Evolutionary conservation across 2,329 filamentous ascomycete genomes (phyloP).

Genomic region (Cylindrodendrum hubeiense): DNA sequence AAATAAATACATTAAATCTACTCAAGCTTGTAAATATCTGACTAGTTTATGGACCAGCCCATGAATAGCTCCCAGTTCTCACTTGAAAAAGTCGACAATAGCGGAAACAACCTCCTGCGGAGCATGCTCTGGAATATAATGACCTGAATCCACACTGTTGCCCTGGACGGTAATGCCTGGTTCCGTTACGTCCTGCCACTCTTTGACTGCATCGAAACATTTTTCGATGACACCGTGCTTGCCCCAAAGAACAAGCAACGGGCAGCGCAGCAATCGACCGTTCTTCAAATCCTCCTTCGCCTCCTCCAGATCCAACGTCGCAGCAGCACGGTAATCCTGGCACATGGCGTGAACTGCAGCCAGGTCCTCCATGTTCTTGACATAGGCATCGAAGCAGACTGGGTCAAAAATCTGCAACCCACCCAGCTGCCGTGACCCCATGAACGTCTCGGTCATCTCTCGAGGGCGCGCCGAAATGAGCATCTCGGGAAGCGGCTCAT

Average conservation of each 20-base stretch:
- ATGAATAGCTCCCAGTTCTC: not conserved
- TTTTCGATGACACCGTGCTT: constrained; percentile 61
- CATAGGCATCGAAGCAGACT: constrained; percentile 56
- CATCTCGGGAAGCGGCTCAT: constrained; percentile 62
- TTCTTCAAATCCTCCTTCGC: constrained; percentile 58
- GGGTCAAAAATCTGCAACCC: constrained; percentile 51
- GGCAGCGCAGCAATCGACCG: constrained; percentile 58
- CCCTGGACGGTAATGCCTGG: constrained; percentile 53
- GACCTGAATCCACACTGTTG: constrained; percentile 58
- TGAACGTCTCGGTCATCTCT: constrained; percentile 56
- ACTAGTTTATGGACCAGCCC: not conserved
- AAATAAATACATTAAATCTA: not conserved
- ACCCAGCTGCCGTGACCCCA: constrained; percentile 54
- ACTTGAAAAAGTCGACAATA: constrained; percentile 53
- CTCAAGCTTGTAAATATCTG: not conserved
- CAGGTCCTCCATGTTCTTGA: constrained; percentile 54
- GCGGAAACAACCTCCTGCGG: constrained; percentile 59
- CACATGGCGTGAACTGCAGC: constrained; percentile 62
- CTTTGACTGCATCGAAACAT: constrained; percentile 60
- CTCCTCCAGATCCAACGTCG: constrained; percentile 64
- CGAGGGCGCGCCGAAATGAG: constrained; percentile 55
- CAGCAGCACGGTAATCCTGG: constrained; percentile 68
- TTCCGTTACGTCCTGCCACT: constrained; percentile 63
- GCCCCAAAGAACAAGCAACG: constrained; percentile 65
- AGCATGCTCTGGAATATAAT: constrained; percentile 65